These are phyloP conservation scores for Tylopilus orsonianus DNA, from an alignment of 1,284 basidiomycete species.

Conservation along the genomic window DNA sequence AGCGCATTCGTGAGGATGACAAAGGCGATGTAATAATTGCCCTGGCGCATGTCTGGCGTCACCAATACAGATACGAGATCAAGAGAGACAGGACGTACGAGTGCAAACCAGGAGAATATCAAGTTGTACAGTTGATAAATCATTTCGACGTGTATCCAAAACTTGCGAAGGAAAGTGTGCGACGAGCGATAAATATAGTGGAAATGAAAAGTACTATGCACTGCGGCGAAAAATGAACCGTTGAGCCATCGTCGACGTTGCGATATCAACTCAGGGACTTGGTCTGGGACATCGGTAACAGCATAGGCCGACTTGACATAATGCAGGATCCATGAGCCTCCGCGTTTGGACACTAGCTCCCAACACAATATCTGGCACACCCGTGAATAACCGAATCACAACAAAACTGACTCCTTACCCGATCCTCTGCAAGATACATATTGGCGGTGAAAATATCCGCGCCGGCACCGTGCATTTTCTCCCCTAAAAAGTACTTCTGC, in stretches of 20 bases:
- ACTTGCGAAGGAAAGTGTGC: constrained; percentile 82
- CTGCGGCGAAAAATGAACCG: constrained; percentile 94
- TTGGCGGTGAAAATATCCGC: constrained; percentile 92
- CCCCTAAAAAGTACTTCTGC: constrained; percentile 93
- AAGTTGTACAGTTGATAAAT: constrained; percentile 90
- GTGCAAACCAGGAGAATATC: constrained; percentile 89
- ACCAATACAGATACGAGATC: neutral
- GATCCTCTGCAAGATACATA: constrained; percentile 94
- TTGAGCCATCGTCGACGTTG: constrained; percentile 96
- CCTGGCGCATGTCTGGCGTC: constrained; percentile 40
- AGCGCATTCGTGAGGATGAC: constrained; percentile 72
- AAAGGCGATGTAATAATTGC: constrained; percentile 90
- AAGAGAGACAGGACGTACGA: constrained; percentile 48
- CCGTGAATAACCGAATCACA: constrained; percentile 6
- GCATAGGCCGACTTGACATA: constrained; percentile 93
- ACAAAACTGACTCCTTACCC: constrained; percentile 44
- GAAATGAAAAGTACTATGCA: constrained; percentile 89
- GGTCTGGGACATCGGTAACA: constrained; percentile 89
- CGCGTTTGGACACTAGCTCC: constrained; percentile 90
- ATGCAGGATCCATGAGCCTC: constrained; percentile 85
- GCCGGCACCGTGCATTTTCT: constrained; percentile 87
- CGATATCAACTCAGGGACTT: constrained; percentile 86
- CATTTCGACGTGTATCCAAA: constrained; percentile 94
- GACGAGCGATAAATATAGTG: constrained; percentile 90
- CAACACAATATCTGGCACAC: constrained; percentile 77